A percentile compares a stretch with the other conserved stretches of the same genome.
These are phyloP conservation scores for Mrakia gelida DNA, from an alignment of 768 basidiomycete species.

Conservation along the genomic window DNA sequence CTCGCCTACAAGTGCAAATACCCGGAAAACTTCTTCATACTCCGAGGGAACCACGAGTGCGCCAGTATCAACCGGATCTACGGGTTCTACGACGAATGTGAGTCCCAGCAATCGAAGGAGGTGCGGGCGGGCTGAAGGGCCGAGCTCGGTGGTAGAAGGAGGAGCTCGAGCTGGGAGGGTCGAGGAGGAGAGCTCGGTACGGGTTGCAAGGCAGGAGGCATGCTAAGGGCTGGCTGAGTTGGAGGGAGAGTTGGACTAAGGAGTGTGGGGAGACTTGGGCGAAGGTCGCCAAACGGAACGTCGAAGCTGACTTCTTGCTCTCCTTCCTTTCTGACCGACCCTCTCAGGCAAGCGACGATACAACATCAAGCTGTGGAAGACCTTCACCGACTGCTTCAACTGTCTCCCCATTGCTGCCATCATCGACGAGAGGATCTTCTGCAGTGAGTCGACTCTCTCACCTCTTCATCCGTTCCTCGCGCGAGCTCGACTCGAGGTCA, in stretches of 20 bases:
- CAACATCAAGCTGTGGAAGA: slow-evolving; percentile 99
- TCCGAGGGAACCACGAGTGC: slow-evolving; percentile 35
- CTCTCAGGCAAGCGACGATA: slow-evolving; percentile 94
- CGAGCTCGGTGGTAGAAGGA: neutral
- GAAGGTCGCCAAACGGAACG: neutral
- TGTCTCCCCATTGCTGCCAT: slow-evolving; percentile 49
- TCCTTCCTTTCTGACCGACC: neutral
- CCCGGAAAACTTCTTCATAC: slow-evolving; percentile 36
- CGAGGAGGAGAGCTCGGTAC: neutral
- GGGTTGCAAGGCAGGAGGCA: neutral
- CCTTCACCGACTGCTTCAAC: slow-evolving; percentile 99
- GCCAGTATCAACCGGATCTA: slow-evolving; percentile 34
- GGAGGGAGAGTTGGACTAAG: no score
- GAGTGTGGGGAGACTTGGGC: no score
- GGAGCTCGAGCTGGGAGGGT: neutral
- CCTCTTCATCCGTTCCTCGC: neutral
- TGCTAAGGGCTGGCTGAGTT: no score
- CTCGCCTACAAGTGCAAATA: slow-evolving; percentile 36
- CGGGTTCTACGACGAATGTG: slow-evolving; percentile 35
- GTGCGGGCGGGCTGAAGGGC: neutral
- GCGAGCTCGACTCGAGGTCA: neutral
- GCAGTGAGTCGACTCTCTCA: slow-evolving; percentile 20
- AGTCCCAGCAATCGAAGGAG: neutral
- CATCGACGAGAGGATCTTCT: slow-evolving; percentile 35
- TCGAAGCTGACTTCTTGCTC: neutral